These are phyloP conservation scores for Ogataea glucozyma DNA, from an alignment of 805 yeast genomes.

Conservation along the genomic window DNA sequence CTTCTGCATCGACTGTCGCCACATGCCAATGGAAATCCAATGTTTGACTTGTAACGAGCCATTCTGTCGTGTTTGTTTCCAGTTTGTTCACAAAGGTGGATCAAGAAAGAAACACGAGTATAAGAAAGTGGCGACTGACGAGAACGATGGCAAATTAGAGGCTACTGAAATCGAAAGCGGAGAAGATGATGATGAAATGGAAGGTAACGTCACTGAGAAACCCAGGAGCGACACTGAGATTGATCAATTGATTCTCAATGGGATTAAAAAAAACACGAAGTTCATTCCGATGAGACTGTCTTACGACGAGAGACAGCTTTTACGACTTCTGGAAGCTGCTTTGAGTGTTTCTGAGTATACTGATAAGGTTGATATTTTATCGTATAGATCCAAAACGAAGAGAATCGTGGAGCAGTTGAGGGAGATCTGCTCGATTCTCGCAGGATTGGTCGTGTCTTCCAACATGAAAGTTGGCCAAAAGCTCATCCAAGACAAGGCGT, in stretches of 20 bases:
- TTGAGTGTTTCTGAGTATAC: slow-evolving; percentile 78
- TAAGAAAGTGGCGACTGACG: slow-evolving; percentile 26
- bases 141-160: slow-evolving; percentile 20
- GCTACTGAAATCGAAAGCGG: slow-evolving; percentile 21
- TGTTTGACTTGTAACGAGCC: slow-evolving; percentile 66
- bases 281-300: slow-evolving; percentile 72
- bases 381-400: slow-evolving; percentile 66
- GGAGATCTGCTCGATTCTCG: slow-evolving; percentile 76
- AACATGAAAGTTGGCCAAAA: slow-evolving; percentile 69
- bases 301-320: slow-evolving; percentile 64
- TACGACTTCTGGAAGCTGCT: slow-evolving; percentile 72
- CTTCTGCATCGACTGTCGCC: slow-evolving; percentile 70
- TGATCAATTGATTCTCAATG: slow-evolving; percentile 31
- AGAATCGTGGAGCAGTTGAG: slow-evolving; percentile 71
- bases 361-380: slow-evolving; percentile 70
- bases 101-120: slow-evolving; percentile 49
- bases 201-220: slow-evolving; percentile 22
- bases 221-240: slow-evolving; percentile 17
- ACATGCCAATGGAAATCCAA: slow-evolving; percentile 65
- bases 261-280: slow-evolving; percentile 45
- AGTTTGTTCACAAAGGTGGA: slow-evolving; percentile 70
- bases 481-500: slow-evolving; percentile 64
- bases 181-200: slow-evolving; percentile 15
- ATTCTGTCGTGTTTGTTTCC: slow-evolving; percentile 71
- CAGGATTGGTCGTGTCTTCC: slow-evolving; percentile 78